Base-by-base conservation (phyloP, 176 grass and related monocot genomes). In the Ananas comosus region DNA sequence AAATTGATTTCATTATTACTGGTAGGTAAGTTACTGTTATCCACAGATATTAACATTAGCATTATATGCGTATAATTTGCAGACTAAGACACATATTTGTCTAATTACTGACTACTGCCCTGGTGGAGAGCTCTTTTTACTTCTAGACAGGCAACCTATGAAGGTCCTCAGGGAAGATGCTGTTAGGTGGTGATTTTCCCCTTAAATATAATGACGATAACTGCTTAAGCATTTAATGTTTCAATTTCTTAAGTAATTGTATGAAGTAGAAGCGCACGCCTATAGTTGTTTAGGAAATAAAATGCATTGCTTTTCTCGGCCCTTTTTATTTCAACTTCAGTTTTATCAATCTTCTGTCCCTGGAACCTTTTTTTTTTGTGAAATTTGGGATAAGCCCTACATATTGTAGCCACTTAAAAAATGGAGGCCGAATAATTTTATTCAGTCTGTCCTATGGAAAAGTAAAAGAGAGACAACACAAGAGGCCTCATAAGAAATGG, bases 81-180 rank as follows among this genome's bases (percentile, higher is more conserved):
- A 97, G 86, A 92, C 89, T 42, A 92, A 92, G 48, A 92, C 89
- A 21, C 93, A 97, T 74, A 80, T 97, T 65, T 97, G 89, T 76
- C 80, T 97, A 53, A 90, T 97, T 83, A 92, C 86, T 13, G 79
- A 97, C 71, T 92, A 87, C 74, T 97, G 51, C 78, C 82, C 79
- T 72, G 93, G 93, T 3, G 89, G 93, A 74, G 93, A 92, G 78
- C 86, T 97, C 64, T 97, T 97, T 84, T 24, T 83, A 72, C 72
- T 97, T 19, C 73, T 97, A 70, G 93, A 97, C 64, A 86, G 80
- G 63, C 93, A 97, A 79, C 93, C 93, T 49, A 49, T 53, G 13
- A 97, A 97, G 80, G 79, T 92, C 76, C 63, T 97, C 29, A 80
- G 72, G 65, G 93, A 97, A 87, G 83, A 96, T 87, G 88, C 81